phyloP scores from a whole-genome alignment of 805 yeast genomes.

The Yarrowia porcina region DNA sequence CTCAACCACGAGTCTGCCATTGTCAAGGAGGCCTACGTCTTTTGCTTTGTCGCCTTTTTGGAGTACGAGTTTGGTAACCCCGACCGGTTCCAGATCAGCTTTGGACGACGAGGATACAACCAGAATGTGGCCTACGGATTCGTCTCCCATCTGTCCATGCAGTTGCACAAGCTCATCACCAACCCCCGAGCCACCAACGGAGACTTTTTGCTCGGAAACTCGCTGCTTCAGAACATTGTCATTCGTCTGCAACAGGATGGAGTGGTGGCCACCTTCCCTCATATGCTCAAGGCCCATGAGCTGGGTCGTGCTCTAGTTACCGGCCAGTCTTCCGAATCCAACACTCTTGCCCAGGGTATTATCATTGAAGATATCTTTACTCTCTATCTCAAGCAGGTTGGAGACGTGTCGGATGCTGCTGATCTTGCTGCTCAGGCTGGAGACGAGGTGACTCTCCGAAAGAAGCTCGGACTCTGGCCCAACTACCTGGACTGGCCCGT shows the following conservation, averaged over 20 bases:
- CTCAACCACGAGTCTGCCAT: constrained; percentile 30
- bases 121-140: constrained; percentile 20
- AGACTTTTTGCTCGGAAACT: constrained; percentile 18
- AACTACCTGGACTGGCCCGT: constrained; percentile 24
- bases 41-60: constrained; percentile 32
- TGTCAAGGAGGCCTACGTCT: constrained; percentile 32
- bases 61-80: constrained; percentile 26
- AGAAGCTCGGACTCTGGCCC: constrained; percentile 19
- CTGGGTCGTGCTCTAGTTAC: constrained; percentile 14
- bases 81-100: constrained; percentile 5
- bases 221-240: constrained; percentile 12
- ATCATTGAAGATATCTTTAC: constrained; percentile 6
- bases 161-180: constrained; percentile 5
- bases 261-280: constrained; percentile 19
- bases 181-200: constrained; percentile 15
- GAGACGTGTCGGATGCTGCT: background rate
- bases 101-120: constrained; percentile 5
- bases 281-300: constrained; percentile 8
- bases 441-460: background rate
- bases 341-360: constrained; percentile 15
- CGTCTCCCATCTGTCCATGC: background rate
- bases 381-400: constrained; percentile 14
- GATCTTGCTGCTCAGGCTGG: background rate
- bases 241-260: constrained; percentile 21
- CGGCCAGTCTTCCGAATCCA: constrained; percentile 5